A percentile compares a stretch with the other conserved stretches of the same genome.
Conservation (phyloP, 495 filamentous ascomycete species). For the Durotheca rogersii region DNA sequence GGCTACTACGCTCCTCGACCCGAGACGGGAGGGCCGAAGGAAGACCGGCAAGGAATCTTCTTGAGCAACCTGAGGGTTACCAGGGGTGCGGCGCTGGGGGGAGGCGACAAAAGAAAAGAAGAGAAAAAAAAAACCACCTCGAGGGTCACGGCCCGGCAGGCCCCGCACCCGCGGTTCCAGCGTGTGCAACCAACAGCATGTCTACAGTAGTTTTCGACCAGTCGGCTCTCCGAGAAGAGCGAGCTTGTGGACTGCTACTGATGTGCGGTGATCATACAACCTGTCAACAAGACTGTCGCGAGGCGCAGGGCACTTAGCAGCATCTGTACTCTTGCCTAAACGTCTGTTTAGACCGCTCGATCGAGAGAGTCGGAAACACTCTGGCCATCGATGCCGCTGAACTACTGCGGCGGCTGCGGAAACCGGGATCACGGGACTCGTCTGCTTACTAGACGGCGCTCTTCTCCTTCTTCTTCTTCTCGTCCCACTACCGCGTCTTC, state of each 20-base stretch:
- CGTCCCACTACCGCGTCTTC: slow-evolving; percentile 6
- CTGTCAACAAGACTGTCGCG: slow-evolving; percentile 15
- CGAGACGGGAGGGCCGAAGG: slow-evolving; percentile 11
- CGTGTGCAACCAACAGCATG: slow-evolving; percentile 5
- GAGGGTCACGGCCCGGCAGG: slow-evolving; percentile 16
- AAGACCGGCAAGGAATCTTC: slow-evolving; percentile 1
- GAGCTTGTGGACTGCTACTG: slow-evolving; percentile 1
- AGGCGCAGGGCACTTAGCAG: slow-evolving; percentile 15
- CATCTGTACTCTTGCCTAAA: no score
- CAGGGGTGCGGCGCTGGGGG: slow-evolving; percentile 21
- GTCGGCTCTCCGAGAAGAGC: slow-evolving; percentile 6
- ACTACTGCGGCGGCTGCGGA: slow-evolving; percentile 6
- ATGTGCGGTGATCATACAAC: slow-evolving; percentile 13
- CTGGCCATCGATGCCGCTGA: no score
- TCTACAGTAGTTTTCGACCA: slow-evolving; percentile 5
- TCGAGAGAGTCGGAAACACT: no score
- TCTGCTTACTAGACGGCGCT: no score
- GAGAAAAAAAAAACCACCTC: no score
- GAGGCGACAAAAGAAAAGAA: no score
- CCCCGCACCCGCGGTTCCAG: slow-evolving; percentile 20
- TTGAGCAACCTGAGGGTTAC: slow-evolving; percentile 23
- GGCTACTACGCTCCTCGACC: background rate
- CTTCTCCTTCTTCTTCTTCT: slow-evolving; percentile 1
- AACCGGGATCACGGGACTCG: no score
- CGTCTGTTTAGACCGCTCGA: no score